These are phyloP conservation scores for Blastobotrys apis DNA, from an alignment of 1,139 yeast genomes.

Conservation along the genomic window DNA sequence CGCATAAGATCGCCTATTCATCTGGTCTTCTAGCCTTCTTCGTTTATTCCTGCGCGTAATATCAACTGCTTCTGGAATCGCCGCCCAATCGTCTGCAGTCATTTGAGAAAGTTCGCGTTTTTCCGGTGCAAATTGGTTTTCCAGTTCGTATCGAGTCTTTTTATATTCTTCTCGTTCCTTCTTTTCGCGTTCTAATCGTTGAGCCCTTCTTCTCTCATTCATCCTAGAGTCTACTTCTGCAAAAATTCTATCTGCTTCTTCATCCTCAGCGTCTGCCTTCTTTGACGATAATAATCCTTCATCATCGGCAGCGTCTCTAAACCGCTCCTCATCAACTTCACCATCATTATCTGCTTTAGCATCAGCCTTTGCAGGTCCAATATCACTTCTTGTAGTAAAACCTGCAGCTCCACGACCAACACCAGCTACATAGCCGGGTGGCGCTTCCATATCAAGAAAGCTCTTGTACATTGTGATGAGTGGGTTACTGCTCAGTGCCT, in stretches of 20 bases:
- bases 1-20: slow-evolving; percentile 68
- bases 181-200: slow-evolving; percentile 35
- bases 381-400: slow-evolving; percentile 76
- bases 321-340: slow-evolving; percentile 33
- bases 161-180: slow-evolving; percentile 27
- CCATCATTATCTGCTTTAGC: slow-evolving; percentile 36
- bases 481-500: background rate
- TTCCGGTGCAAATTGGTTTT: slow-evolving; percentile 51
- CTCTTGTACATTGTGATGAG: slow-evolving; percentile 17
- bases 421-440: slow-evolving; percentile 88
- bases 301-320: slow-evolving; percentile 40
- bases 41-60: slow-evolving; percentile 77
- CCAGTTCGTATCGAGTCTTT: slow-evolving; percentile 34
- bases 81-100: slow-evolving; percentile 71
- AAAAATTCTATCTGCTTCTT: slow-evolving; percentile 74
- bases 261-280: slow-evolving; percentile 45
- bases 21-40: slow-evolving; percentile 56
- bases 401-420: slow-evolving; percentile 95
- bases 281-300: slow-evolving; percentile 35
- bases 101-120: slow-evolving; percentile 59
- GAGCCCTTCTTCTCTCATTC: slow-evolving; percentile 38
- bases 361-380: slow-evolving; percentile 50
- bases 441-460: slow-evolving; percentile 82
- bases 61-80: slow-evolving; percentile 85
- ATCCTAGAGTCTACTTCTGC: slow-evolving; percentile 58